These are phyloP conservation scores for Xylaria sp. DNA, from an alignment of 2,329 filamentous ascomycete genomes.

Conservation along the genomic window DNA sequence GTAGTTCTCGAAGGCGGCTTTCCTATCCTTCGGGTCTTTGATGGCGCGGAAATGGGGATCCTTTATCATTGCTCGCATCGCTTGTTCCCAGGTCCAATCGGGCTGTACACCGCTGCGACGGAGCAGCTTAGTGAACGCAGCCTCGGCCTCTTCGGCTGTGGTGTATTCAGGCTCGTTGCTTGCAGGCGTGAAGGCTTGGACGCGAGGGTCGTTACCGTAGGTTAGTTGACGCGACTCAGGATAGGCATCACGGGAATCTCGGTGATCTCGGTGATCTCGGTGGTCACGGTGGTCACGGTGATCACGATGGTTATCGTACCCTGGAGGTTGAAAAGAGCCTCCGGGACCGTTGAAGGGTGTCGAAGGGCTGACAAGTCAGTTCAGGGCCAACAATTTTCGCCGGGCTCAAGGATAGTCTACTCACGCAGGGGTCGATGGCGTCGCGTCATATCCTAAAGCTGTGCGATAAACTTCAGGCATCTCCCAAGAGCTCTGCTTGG, in stretches of 20 bases:
- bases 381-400: background rate
- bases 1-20: constrained; percentile 93
- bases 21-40: constrained; percentile 91
- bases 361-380: constrained; percentile 47
- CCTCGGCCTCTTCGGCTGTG: constrained; percentile 87
- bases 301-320: constrained; percentile 47
- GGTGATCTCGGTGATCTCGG: constrained; percentile 45
- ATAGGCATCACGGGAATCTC: constrained; percentile 54
- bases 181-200: constrained; percentile 70
- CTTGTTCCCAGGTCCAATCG: constrained; percentile 93
- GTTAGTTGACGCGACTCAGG: constrained; percentile 69
- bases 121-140: constrained; percentile 90
- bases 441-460: constrained; percentile 71
- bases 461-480: constrained; percentile 86
- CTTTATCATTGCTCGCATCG: constrained; percentile 85
- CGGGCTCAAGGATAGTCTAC: constrained; percentile 34
- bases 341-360: constrained; percentile 58
- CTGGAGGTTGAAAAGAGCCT: constrained; percentile 45
- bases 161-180: constrained; percentile 81
- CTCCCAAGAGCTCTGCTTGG: constrained; percentile 93
- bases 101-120: constrained; percentile 86
- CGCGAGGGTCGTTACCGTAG: constrained; percentile 65
- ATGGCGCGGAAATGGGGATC: constrained; percentile 94
- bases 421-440: constrained; percentile 58
- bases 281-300: constrained; percentile 53